Percentiles rank a stretch among this genome's conserved stretches.
These are phyloP conservation scores for Scheffersomyces illinoinensis DNA, from an alignment of 1,139 yeast species.

Conservation along the genomic window DNA sequence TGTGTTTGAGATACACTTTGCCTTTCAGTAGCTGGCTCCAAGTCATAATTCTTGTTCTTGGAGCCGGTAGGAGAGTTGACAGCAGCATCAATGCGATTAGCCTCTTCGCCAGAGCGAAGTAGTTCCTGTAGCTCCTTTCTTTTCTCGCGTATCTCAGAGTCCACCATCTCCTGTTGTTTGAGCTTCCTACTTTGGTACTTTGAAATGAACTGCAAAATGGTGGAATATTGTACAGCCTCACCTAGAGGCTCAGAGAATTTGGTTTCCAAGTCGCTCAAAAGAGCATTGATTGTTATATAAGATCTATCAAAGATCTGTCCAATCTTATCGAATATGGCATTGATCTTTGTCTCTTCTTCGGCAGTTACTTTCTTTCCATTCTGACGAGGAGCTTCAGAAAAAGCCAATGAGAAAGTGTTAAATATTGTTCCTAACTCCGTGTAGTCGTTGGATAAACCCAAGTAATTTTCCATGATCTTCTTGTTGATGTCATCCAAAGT, in stretches of 20 bases:
- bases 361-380: slow-evolving; percentile 13
- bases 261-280: slow-evolving; percentile 70
- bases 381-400: slow-evolving; percentile 37
- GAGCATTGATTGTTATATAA: slow-evolving; percentile 62
- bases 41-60: slow-evolving; percentile 31
- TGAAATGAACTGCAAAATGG: slow-evolving; percentile 63
- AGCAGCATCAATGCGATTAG: slow-evolving; percentile 36
- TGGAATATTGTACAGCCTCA: slow-evolving; percentile 77
- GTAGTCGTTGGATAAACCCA: slow-evolving; percentile 66
- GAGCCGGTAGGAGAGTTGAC: slow-evolving; percentile 25
- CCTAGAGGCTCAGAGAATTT: slow-evolving; percentile 82
- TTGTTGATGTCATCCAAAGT: slow-evolving; percentile 69
- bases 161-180: slow-evolving; percentile 63
- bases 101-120: slow-evolving; percentile 41
- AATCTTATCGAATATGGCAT: slow-evolving; percentile 56
- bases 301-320: slow-evolving; percentile 82
- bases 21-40: slow-evolving; percentile 16
- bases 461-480: slow-evolving; percentile 58
- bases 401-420: slow-evolving; percentile 72
- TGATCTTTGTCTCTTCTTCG: slow-evolving; percentile 38
- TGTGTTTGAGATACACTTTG: slow-evolving; percentile 15
- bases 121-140: slow-evolving; percentile 43
- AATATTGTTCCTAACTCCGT: slow-evolving; percentile 71
- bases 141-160: slow-evolving; percentile 52
- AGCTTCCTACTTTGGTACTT: slow-evolving; percentile 71